Conservation (phyloP, 1,284 basidiomycete species). For the Ustilago crameri region DNA sequence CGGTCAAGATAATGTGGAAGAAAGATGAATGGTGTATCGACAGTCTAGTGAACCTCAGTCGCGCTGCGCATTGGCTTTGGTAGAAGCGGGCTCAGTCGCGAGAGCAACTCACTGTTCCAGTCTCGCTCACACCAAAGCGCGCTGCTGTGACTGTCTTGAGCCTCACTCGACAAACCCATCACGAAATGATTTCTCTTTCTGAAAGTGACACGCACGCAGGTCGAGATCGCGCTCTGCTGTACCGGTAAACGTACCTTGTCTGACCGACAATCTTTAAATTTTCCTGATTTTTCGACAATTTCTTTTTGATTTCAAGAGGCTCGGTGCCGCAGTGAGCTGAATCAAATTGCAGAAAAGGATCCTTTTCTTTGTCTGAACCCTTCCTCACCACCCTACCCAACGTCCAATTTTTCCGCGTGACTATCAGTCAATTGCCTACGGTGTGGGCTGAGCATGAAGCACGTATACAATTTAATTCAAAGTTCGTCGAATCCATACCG, state of each 20-base stretch:
- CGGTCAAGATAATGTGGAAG: background rate
- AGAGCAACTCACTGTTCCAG: background rate
- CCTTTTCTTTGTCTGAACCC: background rate
- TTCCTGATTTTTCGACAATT: too few species aligned
- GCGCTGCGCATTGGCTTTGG: too few species aligned
- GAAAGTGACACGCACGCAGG: background rate
- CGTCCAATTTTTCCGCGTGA: background rate
- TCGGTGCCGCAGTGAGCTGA: too few species aligned
- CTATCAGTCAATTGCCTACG: background rate
- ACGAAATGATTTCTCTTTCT: background rate
- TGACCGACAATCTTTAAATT: too few species aligned
- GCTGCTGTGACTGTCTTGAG: too few species aligned
- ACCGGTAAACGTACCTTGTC: too few species aligned
- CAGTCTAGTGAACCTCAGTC: too few species aligned
- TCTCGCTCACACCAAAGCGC: background rate
- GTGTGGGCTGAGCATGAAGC: background rate
- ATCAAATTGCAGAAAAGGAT: background rate
- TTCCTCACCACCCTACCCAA: background rate
- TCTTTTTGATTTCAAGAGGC: too few species aligned
- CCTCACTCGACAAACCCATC: background rate
- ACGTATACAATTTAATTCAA: background rate
- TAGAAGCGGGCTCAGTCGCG: slow-evolving; percentile 2
- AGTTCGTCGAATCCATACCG: background rate
- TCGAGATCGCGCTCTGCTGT: background rate
- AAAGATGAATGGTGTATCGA: background rate